A percentile compares a stretch with the other conserved stretches of the same genome.
Conservation (phyloP, 352 stramenopile genomes). For the Pythium volutum region DNA sequence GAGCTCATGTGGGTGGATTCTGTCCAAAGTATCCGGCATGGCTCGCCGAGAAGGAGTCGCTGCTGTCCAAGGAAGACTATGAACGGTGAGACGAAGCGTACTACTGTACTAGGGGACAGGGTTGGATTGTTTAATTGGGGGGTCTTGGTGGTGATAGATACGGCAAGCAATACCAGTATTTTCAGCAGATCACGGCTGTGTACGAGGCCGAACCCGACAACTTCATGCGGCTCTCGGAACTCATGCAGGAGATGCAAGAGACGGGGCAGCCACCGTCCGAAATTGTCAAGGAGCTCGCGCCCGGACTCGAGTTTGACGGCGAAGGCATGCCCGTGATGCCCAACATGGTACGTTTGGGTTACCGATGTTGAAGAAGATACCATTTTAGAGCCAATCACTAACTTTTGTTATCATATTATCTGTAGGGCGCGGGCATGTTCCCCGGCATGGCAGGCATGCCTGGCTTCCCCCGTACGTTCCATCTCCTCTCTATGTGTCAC, state of each 20-base stretch:
- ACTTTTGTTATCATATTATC: background rate
- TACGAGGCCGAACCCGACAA: conserved; percentile 98
- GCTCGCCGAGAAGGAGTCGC: conserved; percentile 91
- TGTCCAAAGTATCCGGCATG: conserved; percentile 93
- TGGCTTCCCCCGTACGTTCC: conserved; percentile 61
- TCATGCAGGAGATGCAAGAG: conserved; percentile 96
- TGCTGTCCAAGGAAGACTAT: conserved; percentile 92
- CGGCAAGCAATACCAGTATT: conserved; percentile 96
- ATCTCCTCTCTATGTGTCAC: background rate
- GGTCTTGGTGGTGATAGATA: conserved; percentile 52
- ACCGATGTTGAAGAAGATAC: no score
- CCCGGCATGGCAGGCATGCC: conserved; percentile 82
- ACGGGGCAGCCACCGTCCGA: conserved; percentile 95
- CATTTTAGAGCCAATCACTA: no score
- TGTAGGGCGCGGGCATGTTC: conserved; percentile 71
- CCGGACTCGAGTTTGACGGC: conserved; percentile 95
- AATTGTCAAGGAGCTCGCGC: conserved; percentile 98
- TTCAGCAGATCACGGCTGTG: conserved; percentile 94
- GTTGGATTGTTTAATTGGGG: background rate
- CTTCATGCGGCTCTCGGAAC: conserved; percentile 92
- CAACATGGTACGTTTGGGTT: conserved; percentile 66
- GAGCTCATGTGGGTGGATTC: background rate
- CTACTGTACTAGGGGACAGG: no score
- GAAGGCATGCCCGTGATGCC: conserved; percentile 97
- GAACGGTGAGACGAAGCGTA: conserved; percentile 37